These are phyloP conservation scores for Psilocybe cubensis DNA, from an alignment of 768 basidiomycete species.

Conservation along the genomic window DNA sequence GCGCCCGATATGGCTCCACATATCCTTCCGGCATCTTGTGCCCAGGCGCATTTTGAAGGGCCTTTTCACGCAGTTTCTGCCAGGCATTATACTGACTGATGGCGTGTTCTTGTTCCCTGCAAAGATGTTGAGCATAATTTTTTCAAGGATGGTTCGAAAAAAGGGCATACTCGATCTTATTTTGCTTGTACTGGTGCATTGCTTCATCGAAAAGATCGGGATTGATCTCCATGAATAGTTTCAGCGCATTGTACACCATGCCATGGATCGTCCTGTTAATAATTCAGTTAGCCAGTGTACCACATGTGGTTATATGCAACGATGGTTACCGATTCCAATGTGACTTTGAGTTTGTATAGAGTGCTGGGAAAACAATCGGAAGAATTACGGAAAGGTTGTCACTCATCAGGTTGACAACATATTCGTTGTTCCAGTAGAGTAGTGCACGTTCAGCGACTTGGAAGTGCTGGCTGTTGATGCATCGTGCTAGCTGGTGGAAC, in stretches of 20 bases:
- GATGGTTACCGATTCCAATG: conserved; percentile 98
- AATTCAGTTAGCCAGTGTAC: conserved; percentile 5
- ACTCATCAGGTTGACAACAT: conserved; percentile 98
- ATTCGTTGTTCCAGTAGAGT: conserved; percentile 99
- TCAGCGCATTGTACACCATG: conserved; percentile 98
- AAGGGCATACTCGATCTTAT: conserved; percentile 76
- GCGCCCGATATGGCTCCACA: conserved; percentile 66
- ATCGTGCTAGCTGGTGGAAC: conserved; percentile 93
- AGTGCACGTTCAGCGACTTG: conserved; percentile 98
- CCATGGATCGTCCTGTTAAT: conserved; percentile 89
- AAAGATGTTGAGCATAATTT: neutral
- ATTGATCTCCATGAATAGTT: conserved; percentile 99
- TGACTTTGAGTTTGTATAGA: conserved; percentile 94
- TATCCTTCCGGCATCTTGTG: conserved; percentile 76
- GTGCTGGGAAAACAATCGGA: conserved; percentile 95
- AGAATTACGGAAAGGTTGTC: conserved; percentile 89
- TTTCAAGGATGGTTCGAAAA: neutral
- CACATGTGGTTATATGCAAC: conserved; percentile 3
- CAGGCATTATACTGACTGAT: conserved; percentile 87
- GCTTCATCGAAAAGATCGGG: conserved; percentile 94
- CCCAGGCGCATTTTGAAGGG: conserved; percentile 67
- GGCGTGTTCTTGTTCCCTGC: conserved; percentile 87
- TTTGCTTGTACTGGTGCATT: conserved; percentile 91
- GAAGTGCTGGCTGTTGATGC: conserved; percentile 99
- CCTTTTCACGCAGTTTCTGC: conserved; percentile 82